Evolutionary conservation across 768 basidiomycete species (phyloP), one percentile per base, ranked within the genome.

Genomic region (Fistulinella prunicolor): DNA sequence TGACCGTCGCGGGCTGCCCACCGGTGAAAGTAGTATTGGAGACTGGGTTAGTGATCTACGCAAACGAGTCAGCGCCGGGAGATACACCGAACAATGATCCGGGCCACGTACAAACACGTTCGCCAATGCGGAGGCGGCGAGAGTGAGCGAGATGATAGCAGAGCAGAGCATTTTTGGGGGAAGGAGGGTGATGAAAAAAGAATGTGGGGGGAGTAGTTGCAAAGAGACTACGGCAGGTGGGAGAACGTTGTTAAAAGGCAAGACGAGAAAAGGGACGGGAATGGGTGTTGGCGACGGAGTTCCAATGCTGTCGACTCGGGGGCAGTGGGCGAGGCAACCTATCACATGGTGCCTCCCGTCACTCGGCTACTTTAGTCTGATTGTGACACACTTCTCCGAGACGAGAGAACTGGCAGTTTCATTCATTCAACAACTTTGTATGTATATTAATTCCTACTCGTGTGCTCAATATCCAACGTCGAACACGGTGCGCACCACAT

Each of bases 401-500:
- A 43, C 26, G n/a, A 17, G 36, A 43, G n/a, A 28, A 16, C 8
- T 3, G 10, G 10, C 26, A 28, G 26, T 28, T 28, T 28, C 26
- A 28, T 28, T 28, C 10, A 6, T 28, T 28, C 10, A n/a, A n/a
- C n/a, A n/a, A n/a, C n/a, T n/a, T n/a, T n/a, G n/a, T n/a, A n/a
- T n/a, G n/a, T n/a, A n/a, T n/a, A 28, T 28, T 28, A 6, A 28
- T 28, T 6, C 9, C 13, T 57, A 61, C 51, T 42, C 48, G 9
- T 17, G 17, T 23, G 17, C 46, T 57, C 47, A 65, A n/a, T 35
- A 20, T 0, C 49, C 34, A 22, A 52, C 50, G 14, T 89, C 88
- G 54, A 82, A 86, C 4, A 84, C 73, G 0, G 83, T 83, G 57
- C 82, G 73, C 55, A 83, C 58, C 39, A 92, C 80, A 69, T 89